Percentiles rank a stretch among this genome's conserved stretches.
phyloP scores from a whole-genome alignment of 495 filamentous ascomycete species.

The Penicillium psychrofluorescens region DNA sequence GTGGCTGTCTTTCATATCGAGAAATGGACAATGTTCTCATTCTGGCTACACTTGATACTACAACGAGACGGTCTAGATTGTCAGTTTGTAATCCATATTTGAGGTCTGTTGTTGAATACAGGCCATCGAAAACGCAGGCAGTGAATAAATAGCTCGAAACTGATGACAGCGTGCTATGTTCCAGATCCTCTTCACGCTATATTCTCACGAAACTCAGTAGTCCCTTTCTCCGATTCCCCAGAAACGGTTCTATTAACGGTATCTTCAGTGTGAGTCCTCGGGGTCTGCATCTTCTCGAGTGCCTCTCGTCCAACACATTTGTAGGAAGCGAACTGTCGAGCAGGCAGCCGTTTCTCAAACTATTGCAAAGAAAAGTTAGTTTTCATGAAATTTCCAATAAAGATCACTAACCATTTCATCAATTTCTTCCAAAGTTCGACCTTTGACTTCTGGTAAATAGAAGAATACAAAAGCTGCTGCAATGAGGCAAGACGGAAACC shows the following conservation, averaged over 20 bases:
- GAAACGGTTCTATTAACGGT: background rate
- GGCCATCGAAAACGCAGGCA: too few relatives aligned
- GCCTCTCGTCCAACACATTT: conserved; percentile 8
- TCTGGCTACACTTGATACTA: too few relatives aligned
- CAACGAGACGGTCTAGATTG: too few relatives aligned
- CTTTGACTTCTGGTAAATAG: conserved; percentile 44
- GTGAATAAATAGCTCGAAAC: too few relatives aligned
- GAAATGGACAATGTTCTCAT: too few relatives aligned
- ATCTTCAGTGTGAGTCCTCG: background rate
- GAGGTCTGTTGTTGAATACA: too few relatives aligned
- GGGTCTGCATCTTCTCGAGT: conserved; percentile 1
- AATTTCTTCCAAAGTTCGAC: conserved; percentile 32
- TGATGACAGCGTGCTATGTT: too few relatives aligned
- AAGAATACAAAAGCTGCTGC: conserved; percentile 31
- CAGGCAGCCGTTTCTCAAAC: conserved; percentile 15
- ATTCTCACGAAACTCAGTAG: conserved; percentile 5
- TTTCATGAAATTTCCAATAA: background rate
- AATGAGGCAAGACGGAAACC: conserved; percentile 19
- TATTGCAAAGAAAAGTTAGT: background rate
- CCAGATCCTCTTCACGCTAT: background rate
- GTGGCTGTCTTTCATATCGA: too few relatives aligned
- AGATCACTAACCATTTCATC: conserved; percentile 10
- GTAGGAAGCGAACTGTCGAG: conserved; percentile 11
- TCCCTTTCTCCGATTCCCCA: conserved; percentile 4
- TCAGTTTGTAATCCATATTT: too few relatives aligned